Evolutionary conservation across 2,329 filamentous ascomycete genomes (phyloP).

Genomic region (Colletotrichum orchidophilum): DNA sequence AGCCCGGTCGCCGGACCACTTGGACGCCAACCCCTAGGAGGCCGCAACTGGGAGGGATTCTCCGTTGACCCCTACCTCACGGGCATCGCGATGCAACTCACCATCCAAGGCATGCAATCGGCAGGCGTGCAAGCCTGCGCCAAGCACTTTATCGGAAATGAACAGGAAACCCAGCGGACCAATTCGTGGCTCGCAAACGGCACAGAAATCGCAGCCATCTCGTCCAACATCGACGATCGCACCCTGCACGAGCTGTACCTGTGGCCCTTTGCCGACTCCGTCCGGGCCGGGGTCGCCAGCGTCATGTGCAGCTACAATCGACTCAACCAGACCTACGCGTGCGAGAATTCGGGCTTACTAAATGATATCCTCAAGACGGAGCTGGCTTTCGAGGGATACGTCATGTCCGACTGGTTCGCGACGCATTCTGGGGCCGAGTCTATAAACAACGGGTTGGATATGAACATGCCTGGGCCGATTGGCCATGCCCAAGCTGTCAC

Average conservation of each 20-base stretch:
- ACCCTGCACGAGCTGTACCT: constrained; percentile 74
- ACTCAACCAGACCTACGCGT: constrained; percentile 74
- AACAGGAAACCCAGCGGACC: constrained; percentile 70
- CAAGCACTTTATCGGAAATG: constrained; percentile 73
- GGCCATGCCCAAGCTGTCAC: constrained; percentile 48
- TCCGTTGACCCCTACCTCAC: constrained; percentile 80
- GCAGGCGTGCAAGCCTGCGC: constrained; percentile 49
- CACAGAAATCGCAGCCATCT: constrained; percentile 60
- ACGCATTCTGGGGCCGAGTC: constrained; percentile 77
- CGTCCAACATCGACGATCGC: constrained; percentile 69
- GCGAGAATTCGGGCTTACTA: constrained; percentile 68
- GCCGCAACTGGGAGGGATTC: constrained; percentile 87
- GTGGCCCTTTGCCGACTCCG: constrained; percentile 75
- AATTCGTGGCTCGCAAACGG: constrained; percentile 52
- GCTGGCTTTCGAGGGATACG: constrained; percentile 74
- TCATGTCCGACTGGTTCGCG: constrained; percentile 75
- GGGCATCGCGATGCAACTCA: constrained; percentile 70
- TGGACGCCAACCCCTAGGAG: constrained; percentile 77
- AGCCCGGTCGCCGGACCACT: constrained; percentile 78
- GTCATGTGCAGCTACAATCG: constrained; percentile 81
- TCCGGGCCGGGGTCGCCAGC: constrained; percentile 70
- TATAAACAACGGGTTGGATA: constrained; percentile 77
- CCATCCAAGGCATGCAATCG: constrained; percentile 66
- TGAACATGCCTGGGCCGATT: constrained; percentile 77
- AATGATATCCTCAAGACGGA: constrained; percentile 75